Evolutionary conservation across 257 asterid species (phyloP), one percentile per base, ranked within the genome.

Genomic region (Hygrophila difformis): DNA sequence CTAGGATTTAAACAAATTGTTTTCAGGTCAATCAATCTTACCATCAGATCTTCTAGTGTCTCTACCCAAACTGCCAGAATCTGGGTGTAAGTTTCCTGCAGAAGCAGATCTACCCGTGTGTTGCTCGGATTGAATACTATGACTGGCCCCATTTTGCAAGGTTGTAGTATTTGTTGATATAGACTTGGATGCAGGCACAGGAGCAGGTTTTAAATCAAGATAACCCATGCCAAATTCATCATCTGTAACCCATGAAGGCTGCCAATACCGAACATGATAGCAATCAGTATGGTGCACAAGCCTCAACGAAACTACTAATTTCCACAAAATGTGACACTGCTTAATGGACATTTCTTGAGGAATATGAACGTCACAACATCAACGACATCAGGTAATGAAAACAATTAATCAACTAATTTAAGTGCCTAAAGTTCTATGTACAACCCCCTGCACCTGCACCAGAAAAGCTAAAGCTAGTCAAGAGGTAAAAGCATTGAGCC

Each of bases 161-260:
- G 72, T 61, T 47, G 37, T 55, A 37, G 79, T 67, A 77, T 60
- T 78, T n/a, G 65, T 58, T 2, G 83, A 65, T 56, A 63, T 49
- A 55, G 93, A 57, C 67, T 87, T 85, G 24, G 91, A 49, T 67
- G 74, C 67, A 50, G 85, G 74, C 28, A 64, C 73, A 12, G 87
- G 67, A 42, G 73, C 87, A 41, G 93, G 91, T 64, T 91, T 91
- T 59, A 86, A 45, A 48, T 86, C 96, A 15, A 91, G 76, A 72
- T 70, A 78, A 61, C 99, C 99, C 96, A 86, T 91, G 64, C 99
- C 95, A 71, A 91, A 91, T 66, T 86, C 99, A 61, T 91, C 99
- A 67, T 91, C 99, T 1, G 95, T 80, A 50, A 91, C 95, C 99
- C 99, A 91, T 29, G 93, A 82, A 39, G 96, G 68, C 99, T 91